Base-by-base conservation (phyloP, 306 rosid species). In the Vigna unguiculata region DNA sequence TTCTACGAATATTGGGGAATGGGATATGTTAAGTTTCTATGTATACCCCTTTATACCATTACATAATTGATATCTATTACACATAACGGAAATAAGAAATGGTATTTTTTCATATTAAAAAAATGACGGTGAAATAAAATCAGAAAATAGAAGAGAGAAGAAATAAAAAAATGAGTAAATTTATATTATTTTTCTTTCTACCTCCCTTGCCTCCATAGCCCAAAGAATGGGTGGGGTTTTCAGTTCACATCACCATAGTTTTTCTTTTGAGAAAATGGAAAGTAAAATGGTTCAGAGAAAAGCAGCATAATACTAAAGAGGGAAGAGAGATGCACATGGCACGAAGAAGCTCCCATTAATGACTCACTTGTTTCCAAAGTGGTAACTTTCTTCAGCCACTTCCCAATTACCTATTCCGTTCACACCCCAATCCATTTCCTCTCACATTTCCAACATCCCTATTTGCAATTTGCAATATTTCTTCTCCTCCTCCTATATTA, bases 381-480 rank as follows among this genome's bases (percentile, higher is more conserved):
- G 48, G 43, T 49, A 75, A 59, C 71, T 49, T 17, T 20, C 30
- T 30, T 58, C 69, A 28, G 4, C 78, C 46, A 59, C 58, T 19
- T 9, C 62, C 25, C 47, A n/a, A 28, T 49, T 17, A 24, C 34
- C 51, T 2, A 34, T 62, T 40, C 68, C 36, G 9, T 61, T 61
- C 68, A 16, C 45, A 7, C 36, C 17, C 1, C 41, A 4, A 8
- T n/a, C 53, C 17, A 55, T 9, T 51, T 20, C 54, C 43, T 47
- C 52, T 20, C 53, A 46, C 54, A 78, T 78, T 78, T 16, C 10
- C 15, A 69, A 69, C 53, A 53, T 53, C 20, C 14, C 82, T 17
- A 25, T 43, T 77, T 12, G 0, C 48, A 63, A 34, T 63, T 38
- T 40, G 45, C 12, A 40, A 9, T 3, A 28, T 40, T 5, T 58